Evolutionary conservation across 2,329 filamentous ascomycete species (phyloP), one percentile per base, ranked within the genome.

Genomic region (Amauroascus verrucosus): DNA sequence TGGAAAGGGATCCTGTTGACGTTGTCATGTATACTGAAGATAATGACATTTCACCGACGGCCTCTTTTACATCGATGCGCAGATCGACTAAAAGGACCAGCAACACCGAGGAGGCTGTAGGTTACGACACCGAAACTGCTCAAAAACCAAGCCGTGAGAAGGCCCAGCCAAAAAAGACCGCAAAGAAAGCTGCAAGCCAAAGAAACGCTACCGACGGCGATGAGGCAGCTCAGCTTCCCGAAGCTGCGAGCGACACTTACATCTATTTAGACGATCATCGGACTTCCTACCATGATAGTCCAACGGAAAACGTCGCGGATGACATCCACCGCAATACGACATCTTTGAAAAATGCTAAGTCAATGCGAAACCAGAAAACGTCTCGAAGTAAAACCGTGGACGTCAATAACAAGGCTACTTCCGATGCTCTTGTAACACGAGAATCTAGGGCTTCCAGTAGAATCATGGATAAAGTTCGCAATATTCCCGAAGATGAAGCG

Each of bases 1-100:
- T 86, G 8, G 79, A 83, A 18, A 45, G 38, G 49, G 48, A 54
- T 24, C 7, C 6, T n/a, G 7, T 40, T 16, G 51, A 48, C 11
- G 26, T n/a, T 22, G 28, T 16, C 18, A n/a, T 38, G 1, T 6
- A 48, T 33, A 24, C 32, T 13, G 24, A 28, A 38, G 14, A 20
- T 18, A 20, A 26, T 26, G 2, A 48, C 32, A 41, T 30, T 48
- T 37, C 41, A 26, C 26, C 43, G 20, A 33, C 26, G 7, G 28
- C 37, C 14, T 6, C 35, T 6, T 8, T 24, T 48, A 20, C 33
- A 30, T 32, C 30, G 18, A 37, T 11, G 9, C 48, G 16, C 24
- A 50, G 33, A 41, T 13, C 6, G 20, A 26, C 40, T 37, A 54
- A 49, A 43, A 48, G 37, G 61, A 45, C 44, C 54, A 18, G 54